phyloP scores from a whole-genome alignment of 257 asterid species.

The Solanum chmielewskii region DNA sequence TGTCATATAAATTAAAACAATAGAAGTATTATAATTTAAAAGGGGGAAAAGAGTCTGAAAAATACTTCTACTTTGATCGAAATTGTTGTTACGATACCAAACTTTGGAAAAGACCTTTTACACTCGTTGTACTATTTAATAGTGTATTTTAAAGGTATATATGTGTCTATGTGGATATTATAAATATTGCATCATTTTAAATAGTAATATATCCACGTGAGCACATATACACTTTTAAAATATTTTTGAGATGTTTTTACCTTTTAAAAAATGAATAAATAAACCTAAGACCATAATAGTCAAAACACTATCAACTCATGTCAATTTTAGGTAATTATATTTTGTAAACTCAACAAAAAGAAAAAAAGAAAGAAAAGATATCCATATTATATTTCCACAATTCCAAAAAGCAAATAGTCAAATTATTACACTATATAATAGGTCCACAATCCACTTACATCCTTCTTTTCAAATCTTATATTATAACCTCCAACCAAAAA shows the following conservation, averaged over 20 bases:
- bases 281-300: neutral
- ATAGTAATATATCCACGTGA: too few relatives aligned
- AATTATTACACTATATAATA: neutral
- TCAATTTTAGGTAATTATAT: neutral
- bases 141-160: too few relatives aligned
- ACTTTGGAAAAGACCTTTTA: too few relatives aligned
- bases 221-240: too few relatives aligned
- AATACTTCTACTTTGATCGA: too few relatives aligned
- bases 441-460: neutral
- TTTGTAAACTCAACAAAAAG: neutral
- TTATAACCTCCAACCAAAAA: neutral
- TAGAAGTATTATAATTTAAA: neutral
- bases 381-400: neutral
- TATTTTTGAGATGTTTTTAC: too few relatives aligned
- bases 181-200: too few relatives aligned
- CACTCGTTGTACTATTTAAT: too few relatives aligned
- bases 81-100: too few relatives aligned
- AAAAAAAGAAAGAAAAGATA: neutral
- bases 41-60: too few relatives aligned
- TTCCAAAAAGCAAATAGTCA: neutral
- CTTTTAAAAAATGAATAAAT: neutral
- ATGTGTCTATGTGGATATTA: too few relatives aligned
- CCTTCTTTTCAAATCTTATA: neutral
- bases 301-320: neutral
- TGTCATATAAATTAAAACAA: neutral